Percentiles rank a stretch among this genome's conserved stretches.
These are phyloP conservation scores for Metschnikowia gelsemii DNA, from an alignment of 805 yeast genomes.

Conservation along the genomic window DNA sequence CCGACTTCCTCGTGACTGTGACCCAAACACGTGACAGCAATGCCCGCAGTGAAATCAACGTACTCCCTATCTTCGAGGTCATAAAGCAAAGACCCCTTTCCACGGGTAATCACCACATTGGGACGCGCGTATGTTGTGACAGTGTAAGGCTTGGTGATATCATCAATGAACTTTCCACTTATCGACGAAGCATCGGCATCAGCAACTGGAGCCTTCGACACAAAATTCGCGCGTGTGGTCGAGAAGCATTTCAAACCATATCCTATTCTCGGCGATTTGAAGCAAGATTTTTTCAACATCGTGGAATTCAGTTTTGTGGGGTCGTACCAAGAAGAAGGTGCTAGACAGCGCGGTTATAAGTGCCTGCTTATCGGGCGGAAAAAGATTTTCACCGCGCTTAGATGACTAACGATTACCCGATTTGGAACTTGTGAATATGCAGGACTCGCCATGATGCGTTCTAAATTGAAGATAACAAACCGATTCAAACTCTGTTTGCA, in stretches of 20 bases:
- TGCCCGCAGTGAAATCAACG: conserved; percentile 92
- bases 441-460: not conserved
- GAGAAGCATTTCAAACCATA: not conserved
- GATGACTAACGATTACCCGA: conserved; percentile 20
- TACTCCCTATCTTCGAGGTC: conserved; percentile 78
- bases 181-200: conserved; percentile 34
- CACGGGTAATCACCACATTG: conserved; percentile 70
- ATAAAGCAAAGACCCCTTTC: conserved; percentile 76
- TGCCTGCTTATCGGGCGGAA: conserved; percentile 14
- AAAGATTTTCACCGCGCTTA: conserved; percentile 24
- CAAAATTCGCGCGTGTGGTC: conserved; percentile 2
- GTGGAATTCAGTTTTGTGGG: not conserved
- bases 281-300: conserved; percentile 11
- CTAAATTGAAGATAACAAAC: too few species aligned
- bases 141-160: conserved; percentile 50
- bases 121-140: conserved; percentile 85
- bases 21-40: conserved; percentile 95
- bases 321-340: not conserved
- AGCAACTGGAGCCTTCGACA: conserved; percentile 22
- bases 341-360: conserved; percentile 2
- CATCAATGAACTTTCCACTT: conserved; percentile 43
- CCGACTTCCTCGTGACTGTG: conserved; percentile 78
- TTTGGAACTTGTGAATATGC: conserved; percentile 11
- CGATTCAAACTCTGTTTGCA: conserved; percentile 12
- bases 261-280: not conserved